These are phyloP conservation scores for Xerocomellus dryophilus DNA, from an alignment of 768 basidiomycete genomes.

Conservation along the genomic window DNA sequence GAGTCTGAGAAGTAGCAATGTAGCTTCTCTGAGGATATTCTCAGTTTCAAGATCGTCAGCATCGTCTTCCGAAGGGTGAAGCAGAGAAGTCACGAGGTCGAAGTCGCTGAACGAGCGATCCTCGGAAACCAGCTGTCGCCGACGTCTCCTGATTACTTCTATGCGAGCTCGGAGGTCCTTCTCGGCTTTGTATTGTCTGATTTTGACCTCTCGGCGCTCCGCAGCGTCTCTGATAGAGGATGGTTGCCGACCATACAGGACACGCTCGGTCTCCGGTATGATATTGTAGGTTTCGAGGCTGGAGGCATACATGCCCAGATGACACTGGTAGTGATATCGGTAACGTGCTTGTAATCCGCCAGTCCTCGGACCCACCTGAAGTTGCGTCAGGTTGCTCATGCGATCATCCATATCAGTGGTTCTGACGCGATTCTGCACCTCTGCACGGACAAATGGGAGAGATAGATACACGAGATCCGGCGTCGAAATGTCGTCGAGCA, in stretches of 20 bases:
- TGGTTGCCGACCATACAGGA: conserved; percentile 48
- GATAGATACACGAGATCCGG: conserved; percentile 71
- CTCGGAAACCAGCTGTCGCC: conserved; percentile 37
- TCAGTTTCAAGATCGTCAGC: conserved; percentile 59
- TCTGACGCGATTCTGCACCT: conserved; percentile 59
- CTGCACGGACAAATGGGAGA: conserved; percentile 64
- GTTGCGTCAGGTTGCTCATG: conserved; percentile 49
- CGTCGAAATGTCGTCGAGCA: conserved; percentile 78
- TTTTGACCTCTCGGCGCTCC: conserved; percentile 80
- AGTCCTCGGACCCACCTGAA: conserved; percentile 49
- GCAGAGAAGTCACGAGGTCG: conserved; percentile 61
- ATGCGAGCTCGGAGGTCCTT: conserved; percentile 73
- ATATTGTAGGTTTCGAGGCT: conserved; percentile 64
- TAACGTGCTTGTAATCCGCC: neutral
- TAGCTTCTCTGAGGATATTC: conserved; percentile 62
- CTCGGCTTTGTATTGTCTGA: conserved; percentile 84
- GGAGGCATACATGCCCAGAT: conserved; percentile 45
- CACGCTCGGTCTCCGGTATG: conserved; percentile 57
- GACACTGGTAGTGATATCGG: conserved; percentile 38
- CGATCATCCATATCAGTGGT: conserved; percentile 58
- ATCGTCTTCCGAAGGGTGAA: conserved; percentile 41
- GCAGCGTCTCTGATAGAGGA: conserved; percentile 59
- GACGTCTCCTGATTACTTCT: conserved; percentile 57
- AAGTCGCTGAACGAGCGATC: conserved; percentile 47
- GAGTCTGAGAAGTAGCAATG: conserved; percentile 69